These are phyloP conservation scores for Scorias spongiosa DNA, from an alignment of 2,329 filamentous ascomycete species.

Conservation along the genomic window DNA sequence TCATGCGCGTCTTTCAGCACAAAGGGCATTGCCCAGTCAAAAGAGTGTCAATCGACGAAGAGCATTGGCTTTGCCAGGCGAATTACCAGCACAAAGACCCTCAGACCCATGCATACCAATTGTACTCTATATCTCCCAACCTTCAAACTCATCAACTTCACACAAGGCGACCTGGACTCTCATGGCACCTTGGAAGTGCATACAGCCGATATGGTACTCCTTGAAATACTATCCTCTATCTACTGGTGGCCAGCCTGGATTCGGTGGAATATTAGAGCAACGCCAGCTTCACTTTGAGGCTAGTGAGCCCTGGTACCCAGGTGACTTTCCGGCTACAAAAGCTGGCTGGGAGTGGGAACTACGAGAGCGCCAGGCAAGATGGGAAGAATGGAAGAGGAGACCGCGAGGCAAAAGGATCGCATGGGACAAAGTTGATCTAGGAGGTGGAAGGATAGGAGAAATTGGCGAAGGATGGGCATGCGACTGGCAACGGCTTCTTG, in stretches of 20 bases:
- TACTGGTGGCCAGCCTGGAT: conserved; percentile 63
- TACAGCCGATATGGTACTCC: conserved; percentile 71
- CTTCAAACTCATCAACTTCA: conserved; percentile 3
- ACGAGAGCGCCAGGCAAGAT: conserved; percentile 44
- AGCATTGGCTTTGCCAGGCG: conserved; percentile 45
- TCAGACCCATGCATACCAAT: conserved; percentile 66
- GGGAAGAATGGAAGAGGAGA: conserved; percentile 54
- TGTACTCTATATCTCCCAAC: conserved; percentile 42
- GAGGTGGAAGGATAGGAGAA: conserved; percentile 62
- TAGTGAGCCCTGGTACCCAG: conserved; percentile 67
- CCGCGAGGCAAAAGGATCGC: conserved; percentile 70
- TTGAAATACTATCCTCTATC: conserved; percentile 70
- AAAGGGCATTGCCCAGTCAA: conserved; percentile 54
- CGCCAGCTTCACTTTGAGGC: conserved; percentile 72
- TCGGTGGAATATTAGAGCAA: conserved; percentile 67
- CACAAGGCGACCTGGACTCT: conserved; percentile 54
- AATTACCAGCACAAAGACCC: conserved; percentile 39
- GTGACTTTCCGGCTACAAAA: conserved; percentile 64
- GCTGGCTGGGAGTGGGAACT: conserved; percentile 69
- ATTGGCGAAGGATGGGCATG: conserved; percentile 68
- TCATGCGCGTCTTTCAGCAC: conserved; percentile 47
- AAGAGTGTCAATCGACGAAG: conserved; percentile 69
- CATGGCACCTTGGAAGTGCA: conserved; percentile 79
- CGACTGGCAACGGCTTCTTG: conserved; percentile 42
- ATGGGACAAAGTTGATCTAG: conserved; percentile 61